A percentile compares a stretch with the other conserved stretches of the same genome.
These are phyloP conservation scores for Bisporella sp. DNA, from an alignment of 2,329 filamentous ascomycete species.

Conservation along the genomic window DNA sequence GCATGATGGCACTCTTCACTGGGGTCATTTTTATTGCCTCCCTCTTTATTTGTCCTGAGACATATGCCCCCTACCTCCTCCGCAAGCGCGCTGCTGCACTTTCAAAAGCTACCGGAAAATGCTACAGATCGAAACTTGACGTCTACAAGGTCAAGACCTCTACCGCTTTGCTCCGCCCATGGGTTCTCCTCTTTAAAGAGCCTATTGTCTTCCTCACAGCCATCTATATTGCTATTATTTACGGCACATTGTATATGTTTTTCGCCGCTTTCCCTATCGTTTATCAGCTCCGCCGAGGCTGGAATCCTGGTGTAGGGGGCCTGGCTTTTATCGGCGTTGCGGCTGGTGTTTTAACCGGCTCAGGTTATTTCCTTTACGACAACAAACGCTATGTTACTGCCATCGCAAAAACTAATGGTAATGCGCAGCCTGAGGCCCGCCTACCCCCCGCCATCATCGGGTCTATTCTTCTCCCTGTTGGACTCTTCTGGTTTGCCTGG, in stretches of 20 bases:
- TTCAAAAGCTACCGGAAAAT: slow-evolving; percentile 1
- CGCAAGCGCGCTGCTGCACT: background rate
- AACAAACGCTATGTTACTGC: background rate
- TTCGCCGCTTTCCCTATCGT: slow-evolving; percentile 43
- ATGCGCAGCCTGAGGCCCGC: slow-evolving; percentile 58
- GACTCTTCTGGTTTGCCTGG: slow-evolving; percentile 63
- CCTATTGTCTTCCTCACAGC: slow-evolving; percentile 52
- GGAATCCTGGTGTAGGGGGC: slow-evolving; percentile 23
- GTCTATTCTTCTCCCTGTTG: slow-evolving; percentile 52
- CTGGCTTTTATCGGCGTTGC: slow-evolving; percentile 6
- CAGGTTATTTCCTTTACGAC: background rate
- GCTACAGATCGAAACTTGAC: background rate
- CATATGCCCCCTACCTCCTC: slow-evolving; percentile 12
- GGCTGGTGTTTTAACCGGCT: too few species aligned
- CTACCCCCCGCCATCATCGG: slow-evolving; percentile 55
- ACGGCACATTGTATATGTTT: slow-evolving; percentile 45
- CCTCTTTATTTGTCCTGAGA: slow-evolving; percentile 7
- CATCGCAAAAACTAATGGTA: slow-evolving; percentile 32
- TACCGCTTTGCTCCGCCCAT: slow-evolving; percentile 27
- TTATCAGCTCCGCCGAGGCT: slow-evolving; percentile 37
- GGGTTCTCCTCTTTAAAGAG: slow-evolving; percentile 54
- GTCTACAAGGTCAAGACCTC: background rate
- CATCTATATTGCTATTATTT: slow-evolving; percentile 42
- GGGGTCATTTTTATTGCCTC: slow-evolving; percentile 5
- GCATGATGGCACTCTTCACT: slow-evolving; percentile 9